These are phyloP conservation scores for Coemansia sp. DNA, from an alignment of 192 early-diverging fungal genomes.

Conservation along the genomic window DNA sequence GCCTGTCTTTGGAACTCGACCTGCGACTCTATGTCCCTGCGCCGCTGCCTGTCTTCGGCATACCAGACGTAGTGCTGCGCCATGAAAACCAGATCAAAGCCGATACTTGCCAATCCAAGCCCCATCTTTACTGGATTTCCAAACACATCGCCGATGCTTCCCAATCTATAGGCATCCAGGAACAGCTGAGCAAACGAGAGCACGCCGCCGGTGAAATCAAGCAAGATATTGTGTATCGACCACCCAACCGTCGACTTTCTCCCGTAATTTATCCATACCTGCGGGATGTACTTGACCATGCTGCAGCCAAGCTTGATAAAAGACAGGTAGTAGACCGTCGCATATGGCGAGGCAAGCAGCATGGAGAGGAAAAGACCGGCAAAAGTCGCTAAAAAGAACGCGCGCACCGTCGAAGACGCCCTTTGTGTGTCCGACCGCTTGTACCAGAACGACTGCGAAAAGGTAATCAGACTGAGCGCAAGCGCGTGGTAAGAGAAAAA, in stretches of 20 bases:
- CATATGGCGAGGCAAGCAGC: constrained; percentile 36
- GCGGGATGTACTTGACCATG: constrained; percentile 79
- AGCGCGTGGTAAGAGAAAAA: constrained; percentile 87
- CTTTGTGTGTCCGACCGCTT: constrained; percentile 35
- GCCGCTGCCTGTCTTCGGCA: constrained; percentile 22
- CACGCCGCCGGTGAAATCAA: constrained; percentile 82
- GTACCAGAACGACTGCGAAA: constrained; percentile 65
- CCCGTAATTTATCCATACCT: constrained; percentile 66
- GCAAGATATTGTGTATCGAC: constrained; percentile 83
- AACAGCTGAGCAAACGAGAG: constrained; percentile 75
- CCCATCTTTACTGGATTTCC: constrained; percentile 70
- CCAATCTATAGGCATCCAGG: constrained; percentile 63
- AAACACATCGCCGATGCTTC: constrained; percentile 54
- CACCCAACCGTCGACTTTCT: constrained; percentile 83
- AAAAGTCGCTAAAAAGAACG: constrained; percentile 20
- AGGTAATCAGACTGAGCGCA: constrained; percentile 57
- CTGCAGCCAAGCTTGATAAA: constrained; percentile 76
- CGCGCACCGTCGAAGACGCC: constrained; percentile 11
- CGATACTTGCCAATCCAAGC: constrained; percentile 72
- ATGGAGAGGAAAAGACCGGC: constrained; percentile 4
- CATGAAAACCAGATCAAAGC: constrained; percentile 82
- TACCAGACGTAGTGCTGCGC: constrained; percentile 81
- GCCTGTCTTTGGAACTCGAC: background rate
- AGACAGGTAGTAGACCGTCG: constrained; percentile 69
- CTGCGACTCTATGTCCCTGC: constrained; percentile 25